Base-by-base conservation (phyloP, 1,139 yeast species). In the Hanseniaspora uvarum region DNA sequence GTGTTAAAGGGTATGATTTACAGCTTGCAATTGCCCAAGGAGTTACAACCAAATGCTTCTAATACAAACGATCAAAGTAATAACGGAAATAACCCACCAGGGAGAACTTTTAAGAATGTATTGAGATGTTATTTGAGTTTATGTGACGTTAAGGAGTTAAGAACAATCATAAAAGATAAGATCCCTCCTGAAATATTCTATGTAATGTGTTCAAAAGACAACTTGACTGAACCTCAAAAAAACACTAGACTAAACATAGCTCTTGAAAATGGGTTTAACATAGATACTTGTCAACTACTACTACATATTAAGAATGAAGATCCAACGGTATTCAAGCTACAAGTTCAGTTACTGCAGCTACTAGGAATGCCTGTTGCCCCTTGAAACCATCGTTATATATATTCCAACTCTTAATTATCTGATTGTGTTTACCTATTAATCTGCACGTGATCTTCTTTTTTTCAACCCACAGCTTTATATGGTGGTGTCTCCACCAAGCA, bases 61-160 rank as follows among this genome's bases (percentile, higher is more conserved):
- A 31, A 39, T 26, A 19, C 23, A 16, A 39, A 30, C 21, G 41
- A 37, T 16, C 38, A 34, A n/a, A 18, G 33, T 44, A 43, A 38
- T 40, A 77, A 59, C 47, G 51, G 51, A 24, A 46, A 46, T 30
- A 63, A 65, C 8, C 67, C 68, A 12, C 86, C 95, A 1, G 87
- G 92, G 1, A 77, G 98, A 61, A 73, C 92, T 55, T 74, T 92
- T 59, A 89, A 92, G 67, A 98, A 92, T 66, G 95, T 92, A 46
- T 94, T 92, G 24, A 78, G 96, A 65, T 92, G 98, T 67, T 92
- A 92, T 65, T 75, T 89, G 72, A 77, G 98, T 58, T 74, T 92
- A 51, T 82, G 94, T 45, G 98, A 92, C 66, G 92, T 92, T 63
- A 73, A 81, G 28, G 94, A 94, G 59, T 97, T 97, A 1, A 76